Conservation (phyloP, 371 early-diverging fungal genomes). For the Circinella minor region DNA sequence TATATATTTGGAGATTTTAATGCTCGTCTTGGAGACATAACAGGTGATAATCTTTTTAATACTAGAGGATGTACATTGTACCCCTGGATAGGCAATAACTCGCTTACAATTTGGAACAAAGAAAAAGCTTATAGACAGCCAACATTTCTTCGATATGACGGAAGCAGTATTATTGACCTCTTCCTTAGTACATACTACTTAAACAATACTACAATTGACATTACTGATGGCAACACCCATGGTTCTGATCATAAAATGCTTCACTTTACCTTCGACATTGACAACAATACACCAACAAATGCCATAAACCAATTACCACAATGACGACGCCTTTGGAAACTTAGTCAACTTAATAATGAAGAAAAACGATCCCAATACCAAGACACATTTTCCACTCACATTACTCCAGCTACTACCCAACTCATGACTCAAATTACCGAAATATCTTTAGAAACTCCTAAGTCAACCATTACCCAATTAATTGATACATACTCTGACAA, state of each 20-base stretch:
- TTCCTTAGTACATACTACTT: background rate
- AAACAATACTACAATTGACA: background rate
- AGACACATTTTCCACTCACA: background rate
- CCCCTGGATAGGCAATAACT: background rate
- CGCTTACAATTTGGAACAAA: background rate
- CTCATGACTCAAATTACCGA: background rate
- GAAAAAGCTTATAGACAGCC: constrained; percentile 14
- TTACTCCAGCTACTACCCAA: background rate
- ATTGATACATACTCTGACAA: background rate
- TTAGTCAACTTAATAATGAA: background rate
- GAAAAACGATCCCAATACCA: background rate
- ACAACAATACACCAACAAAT: background rate
- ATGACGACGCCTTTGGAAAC: constrained; percentile 1
- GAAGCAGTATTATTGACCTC: constrained; percentile 14
- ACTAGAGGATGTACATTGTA: background rate
- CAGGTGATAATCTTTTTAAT: constrained; percentile 7
- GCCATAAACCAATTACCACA: background rate
- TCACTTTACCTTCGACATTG: background rate
- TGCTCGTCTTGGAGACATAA: constrained; percentile 9
- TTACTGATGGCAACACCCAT: constrained; percentile 9
- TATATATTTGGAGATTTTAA: constrained; percentile 19
- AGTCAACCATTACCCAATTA: background rate
- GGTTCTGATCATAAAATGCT: constrained; percentile 19
- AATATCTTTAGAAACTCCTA: background rate
- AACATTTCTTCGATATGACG: constrained; percentile 6